phyloP scores from a whole-genome alignment of 1,139 yeast species.

The Yamadazyma siamensis region DNA sequence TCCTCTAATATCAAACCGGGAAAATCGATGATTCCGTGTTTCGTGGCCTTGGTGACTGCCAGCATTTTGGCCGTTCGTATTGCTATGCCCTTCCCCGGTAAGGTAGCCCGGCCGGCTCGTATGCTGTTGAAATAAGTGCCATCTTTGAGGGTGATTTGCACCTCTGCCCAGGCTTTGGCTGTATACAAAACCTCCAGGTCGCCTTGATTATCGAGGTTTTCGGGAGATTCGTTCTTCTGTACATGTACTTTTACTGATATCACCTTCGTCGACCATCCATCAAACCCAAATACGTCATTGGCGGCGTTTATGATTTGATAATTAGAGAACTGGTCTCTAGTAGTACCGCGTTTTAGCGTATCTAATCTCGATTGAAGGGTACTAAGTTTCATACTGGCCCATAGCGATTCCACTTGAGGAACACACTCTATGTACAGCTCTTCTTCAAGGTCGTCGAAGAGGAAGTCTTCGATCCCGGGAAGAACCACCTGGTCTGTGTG shows the following conservation, averaged over 20 bases:
- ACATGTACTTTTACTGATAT: constrained; percentile 7
- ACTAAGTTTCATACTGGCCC: constrained; percentile 35
- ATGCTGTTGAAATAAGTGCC: constrained; percentile 38
- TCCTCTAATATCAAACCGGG: constrained; percentile 5
- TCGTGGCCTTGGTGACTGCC: constrained; percentile 49
- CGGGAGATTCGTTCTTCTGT: neutral
- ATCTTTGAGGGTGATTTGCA: constrained; percentile 45
- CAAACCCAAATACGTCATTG: constrained; percentile 60
- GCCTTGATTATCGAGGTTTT: too few relatives aligned
- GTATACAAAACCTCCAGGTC: constrained; percentile 15
- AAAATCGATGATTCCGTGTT: constrained; percentile 34
- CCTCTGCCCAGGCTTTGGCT: constrained; percentile 21
- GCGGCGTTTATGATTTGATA: constrained; percentile 47
- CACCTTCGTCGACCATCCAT: constrained; percentile 64
- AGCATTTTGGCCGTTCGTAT: constrained; percentile 48
- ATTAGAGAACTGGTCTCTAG: constrained; percentile 12
- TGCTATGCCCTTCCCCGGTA: constrained; percentile 34
- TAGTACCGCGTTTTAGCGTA: constrained; percentile 17
- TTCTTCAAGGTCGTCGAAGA: too few relatives aligned
- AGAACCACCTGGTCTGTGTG: constrained; percentile 6
- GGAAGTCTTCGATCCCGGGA: constrained; percentile 9
- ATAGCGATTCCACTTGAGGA: constrained; percentile 13
- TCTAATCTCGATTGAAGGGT: constrained; percentile 35
- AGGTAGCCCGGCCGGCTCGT: constrained; percentile 41
- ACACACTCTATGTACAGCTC: too few relatives aligned